These are phyloP conservation scores for Chalciporus chontae DNA, from an alignment of 768 basidiomycete species.

Conservation along the genomic window DNA sequence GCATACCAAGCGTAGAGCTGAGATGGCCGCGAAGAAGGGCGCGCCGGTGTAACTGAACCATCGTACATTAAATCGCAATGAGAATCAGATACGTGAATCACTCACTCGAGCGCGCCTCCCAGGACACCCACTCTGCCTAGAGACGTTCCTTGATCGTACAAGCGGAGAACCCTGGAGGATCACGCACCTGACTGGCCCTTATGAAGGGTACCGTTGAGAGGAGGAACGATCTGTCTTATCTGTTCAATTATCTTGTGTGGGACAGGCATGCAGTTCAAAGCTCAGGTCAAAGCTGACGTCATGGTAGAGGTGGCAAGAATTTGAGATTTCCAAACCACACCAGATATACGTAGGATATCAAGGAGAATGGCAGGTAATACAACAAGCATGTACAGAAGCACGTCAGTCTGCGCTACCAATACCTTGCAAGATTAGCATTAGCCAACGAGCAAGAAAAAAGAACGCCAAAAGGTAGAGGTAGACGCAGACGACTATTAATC, in stretches of 20 bases:
- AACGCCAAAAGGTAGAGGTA: background rate
- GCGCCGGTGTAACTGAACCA: constrained; percentile 88
- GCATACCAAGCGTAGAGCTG: constrained; percentile 76
- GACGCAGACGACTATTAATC: constrained; percentile 24
- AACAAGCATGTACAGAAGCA: constrained; percentile 24
- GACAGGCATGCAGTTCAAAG: constrained; percentile 51
- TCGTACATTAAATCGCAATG: background rate
- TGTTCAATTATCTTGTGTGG: constrained; percentile 62
- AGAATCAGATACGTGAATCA: background rate
- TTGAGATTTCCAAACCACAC: background rate
- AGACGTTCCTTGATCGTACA: constrained; percentile 1
- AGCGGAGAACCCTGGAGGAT: background rate
- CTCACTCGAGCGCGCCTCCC: constrained; percentile 91
- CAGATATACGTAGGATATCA: constrained; percentile 48
- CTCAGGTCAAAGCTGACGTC: background rate
- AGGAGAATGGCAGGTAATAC: constrained; percentile 17
- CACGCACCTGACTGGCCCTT: constrained; percentile 88
- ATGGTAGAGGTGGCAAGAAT: background rate
- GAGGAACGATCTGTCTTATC: constrained; percentile 83
- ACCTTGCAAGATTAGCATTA: constrained; percentile 5
- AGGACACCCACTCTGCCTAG: constrained; percentile 88
- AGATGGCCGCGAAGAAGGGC: constrained; percentile 92
- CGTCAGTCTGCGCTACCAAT: constrained; percentile 13
- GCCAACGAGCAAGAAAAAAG: constrained; percentile 1
- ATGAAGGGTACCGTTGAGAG: constrained; percentile 82